phyloP scores from a whole-genome alignment of 306 rosid species.

The Argentina anserina region DNA sequence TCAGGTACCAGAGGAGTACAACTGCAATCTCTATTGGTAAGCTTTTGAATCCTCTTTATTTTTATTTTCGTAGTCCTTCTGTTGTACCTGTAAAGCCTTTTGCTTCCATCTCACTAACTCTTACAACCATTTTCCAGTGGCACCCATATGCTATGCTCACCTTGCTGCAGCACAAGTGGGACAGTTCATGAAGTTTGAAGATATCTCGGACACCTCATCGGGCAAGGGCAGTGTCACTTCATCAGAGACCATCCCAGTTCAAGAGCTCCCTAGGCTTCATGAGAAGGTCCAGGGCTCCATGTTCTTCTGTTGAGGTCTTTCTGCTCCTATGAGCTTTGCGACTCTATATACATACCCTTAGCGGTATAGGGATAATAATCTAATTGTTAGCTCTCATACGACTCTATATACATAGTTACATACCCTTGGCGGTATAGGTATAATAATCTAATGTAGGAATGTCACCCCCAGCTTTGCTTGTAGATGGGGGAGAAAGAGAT shows the following conservation, averaged over 20 bases:
- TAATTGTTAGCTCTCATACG: no score
- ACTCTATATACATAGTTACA: not conserved
- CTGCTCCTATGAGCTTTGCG: constrained; percentile 4
- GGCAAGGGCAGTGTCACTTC: constrained; percentile 25
- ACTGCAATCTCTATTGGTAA: constrained; percentile 76
- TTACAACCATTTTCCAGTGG: constrained; percentile 43
- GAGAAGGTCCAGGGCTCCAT: constrained; percentile 46
- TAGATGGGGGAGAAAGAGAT: constrained; percentile 23
- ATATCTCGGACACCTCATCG: constrained; percentile 49
- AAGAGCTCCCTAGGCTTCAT: constrained; percentile 73
- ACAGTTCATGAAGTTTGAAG: constrained; percentile 65
- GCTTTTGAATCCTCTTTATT: not conserved
- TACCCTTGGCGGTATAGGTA: constrained; percentile 16
- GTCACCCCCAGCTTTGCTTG: constrained; percentile 28
- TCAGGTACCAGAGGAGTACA: constrained; percentile 92
- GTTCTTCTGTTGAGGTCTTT: constrained; percentile 75
- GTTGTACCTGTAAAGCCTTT: not conserved
- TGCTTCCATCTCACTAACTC: not conserved
- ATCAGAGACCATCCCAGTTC: constrained; percentile 40
- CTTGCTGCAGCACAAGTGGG: constrained; percentile 82
- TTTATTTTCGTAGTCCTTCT: not conserved
- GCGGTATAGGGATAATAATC: constrained; percentile 9
- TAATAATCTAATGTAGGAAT: constrained; percentile 2
- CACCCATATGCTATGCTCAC: constrained; percentile 42
- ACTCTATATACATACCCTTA: constrained; percentile 7